Percentiles rank a stretch among this genome's conserved stretches.
These are phyloP conservation scores for Kodamaea laetipori DNA, from an alignment of 805 yeast genomes.

Conservation along the genomic window DNA sequence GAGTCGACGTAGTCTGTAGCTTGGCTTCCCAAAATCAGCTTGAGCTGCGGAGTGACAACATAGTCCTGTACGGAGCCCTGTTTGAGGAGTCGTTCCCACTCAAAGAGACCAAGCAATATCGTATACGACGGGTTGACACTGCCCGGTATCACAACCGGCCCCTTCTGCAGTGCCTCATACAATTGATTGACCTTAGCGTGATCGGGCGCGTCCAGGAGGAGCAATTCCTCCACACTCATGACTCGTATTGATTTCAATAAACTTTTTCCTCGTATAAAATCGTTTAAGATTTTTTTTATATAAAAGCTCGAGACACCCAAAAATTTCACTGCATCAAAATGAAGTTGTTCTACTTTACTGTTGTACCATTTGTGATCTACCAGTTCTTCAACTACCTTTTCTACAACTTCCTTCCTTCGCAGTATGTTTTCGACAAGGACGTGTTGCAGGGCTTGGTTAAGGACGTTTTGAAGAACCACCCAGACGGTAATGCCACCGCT, in stretches of 20 bases:
- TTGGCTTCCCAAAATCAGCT: constrained; percentile 3
- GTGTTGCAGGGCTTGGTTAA: constrained; percentile 60
- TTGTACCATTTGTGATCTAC: constrained; percentile 29
- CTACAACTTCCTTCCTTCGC: constrained; percentile 67
- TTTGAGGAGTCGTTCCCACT: constrained; percentile 10
- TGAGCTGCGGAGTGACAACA: constrained; percentile 7
- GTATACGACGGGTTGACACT: neutral
- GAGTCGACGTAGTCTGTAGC: constrained; percentile 5
- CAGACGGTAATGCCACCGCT: constrained; percentile 61
- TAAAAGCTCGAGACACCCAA: too few relatives aligned
- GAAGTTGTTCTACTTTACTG: constrained; percentile 28
- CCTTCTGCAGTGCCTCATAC: neutral
- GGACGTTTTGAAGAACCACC: constrained; percentile 53
- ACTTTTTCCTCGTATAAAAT: neutral
- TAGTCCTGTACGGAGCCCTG: constrained; percentile 5
- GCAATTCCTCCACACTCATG: constrained; percentile 3
- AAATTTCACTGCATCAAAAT: constrained; percentile 15
- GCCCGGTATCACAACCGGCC: neutral
- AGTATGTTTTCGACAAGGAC: constrained; percentile 69
- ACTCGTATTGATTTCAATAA: neutral
- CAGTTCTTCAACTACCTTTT: constrained; percentile 43
- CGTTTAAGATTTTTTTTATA: neutral
- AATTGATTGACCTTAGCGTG: neutral
- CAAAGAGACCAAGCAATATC: constrained; percentile 1
- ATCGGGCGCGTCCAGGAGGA: neutral